These are phyloP conservation scores for Scleromitrula shiraiana DNA, from an alignment of 2,329 filamentous ascomycete genomes.

Conservation along the genomic window DNA sequence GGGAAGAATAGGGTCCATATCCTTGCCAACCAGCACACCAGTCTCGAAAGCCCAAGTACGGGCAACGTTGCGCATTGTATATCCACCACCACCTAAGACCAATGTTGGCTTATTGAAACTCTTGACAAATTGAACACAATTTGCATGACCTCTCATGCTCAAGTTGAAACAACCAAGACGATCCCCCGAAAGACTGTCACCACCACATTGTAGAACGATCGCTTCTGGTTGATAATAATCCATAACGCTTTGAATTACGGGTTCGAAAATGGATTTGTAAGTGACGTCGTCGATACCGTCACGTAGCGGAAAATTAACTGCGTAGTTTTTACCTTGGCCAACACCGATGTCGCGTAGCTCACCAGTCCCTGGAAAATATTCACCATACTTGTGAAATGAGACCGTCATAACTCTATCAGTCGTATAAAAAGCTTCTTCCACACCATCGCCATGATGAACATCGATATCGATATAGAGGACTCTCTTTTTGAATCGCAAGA, in stretches of 20 bases:
- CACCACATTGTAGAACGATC: constrained; percentile 92
- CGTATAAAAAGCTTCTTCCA: constrained; percentile 89
- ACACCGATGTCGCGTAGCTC: constrained; percentile 80
- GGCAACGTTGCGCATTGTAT: constrained; percentile 95
- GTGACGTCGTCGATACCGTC: constrained; percentile 86
- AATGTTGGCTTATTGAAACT: constrained; percentile 76
- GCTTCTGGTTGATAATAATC: constrained; percentile 82
- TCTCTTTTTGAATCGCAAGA: constrained; percentile 82
- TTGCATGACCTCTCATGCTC: constrained; percentile 91
- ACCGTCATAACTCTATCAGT: constrained; percentile 90
- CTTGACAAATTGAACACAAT: constrained; percentile 89
- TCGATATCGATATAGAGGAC: constrained; percentile 98
- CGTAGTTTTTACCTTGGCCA: constrained; percentile 80
- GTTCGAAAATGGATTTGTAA: constrained; percentile 86
- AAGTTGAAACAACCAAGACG: constrained; percentile 94
- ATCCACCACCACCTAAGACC: constrained; percentile 91
- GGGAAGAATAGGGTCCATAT: constrained; percentile 75
- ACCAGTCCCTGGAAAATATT: constrained; percentile 90
- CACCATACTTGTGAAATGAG: constrained; percentile 94
- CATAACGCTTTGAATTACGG: constrained; percentile 81
- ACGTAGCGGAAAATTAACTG: constrained; percentile 83
- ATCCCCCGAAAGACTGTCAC: constrained; percentile 90
- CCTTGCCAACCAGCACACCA: constrained; percentile 74
- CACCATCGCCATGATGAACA: constrained; percentile 87
- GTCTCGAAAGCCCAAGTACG: constrained; percentile 97